These are phyloP conservation scores for Neonectria faginata DNA, from an alignment of 2,329 filamentous ascomycete genomes.

Conservation along the genomic window DNA sequence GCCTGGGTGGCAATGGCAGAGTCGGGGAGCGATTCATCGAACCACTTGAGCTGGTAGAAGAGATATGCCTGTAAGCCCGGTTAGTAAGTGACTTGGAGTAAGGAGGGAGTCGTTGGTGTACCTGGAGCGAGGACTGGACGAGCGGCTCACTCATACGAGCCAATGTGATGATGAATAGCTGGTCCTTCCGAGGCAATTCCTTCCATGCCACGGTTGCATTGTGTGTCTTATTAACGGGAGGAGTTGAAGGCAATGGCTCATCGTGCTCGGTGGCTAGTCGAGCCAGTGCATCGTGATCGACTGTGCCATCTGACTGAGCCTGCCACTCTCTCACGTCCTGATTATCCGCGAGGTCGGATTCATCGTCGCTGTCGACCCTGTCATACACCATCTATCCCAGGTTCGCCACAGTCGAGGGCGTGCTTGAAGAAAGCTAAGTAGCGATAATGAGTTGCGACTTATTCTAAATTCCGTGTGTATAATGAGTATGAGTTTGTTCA, in stretches of 20 bases:
- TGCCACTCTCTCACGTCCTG: slow-evolving; percentile 14
- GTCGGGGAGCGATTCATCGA: slow-evolving; percentile 65
- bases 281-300: slow-evolving; percentile 8
- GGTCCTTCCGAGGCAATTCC: slow-evolving; percentile 79
- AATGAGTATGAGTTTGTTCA: neutral
- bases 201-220: slow-evolving; percentile 63
- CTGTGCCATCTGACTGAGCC: neutral
- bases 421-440: neutral
- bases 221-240: slow-evolving; percentile 12
- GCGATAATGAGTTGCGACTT: neutral
- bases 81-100: neutral
- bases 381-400: slow-evolving; percentile 40
- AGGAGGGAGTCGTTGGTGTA: slow-evolving; percentile 34
- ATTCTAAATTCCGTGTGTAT: neutral
- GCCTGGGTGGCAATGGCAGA: slow-evolving; percentile 81
- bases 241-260: slow-evolving; percentile 17
- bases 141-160: slow-evolving; percentile 85
- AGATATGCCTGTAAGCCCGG: slow-evolving; percentile 72
- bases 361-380: slow-evolving; percentile 31
- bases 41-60: slow-evolving; percentile 89
- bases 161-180: slow-evolving; percentile 81
- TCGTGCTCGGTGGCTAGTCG: slow-evolving; percentile 17
- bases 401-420: slow-evolving; percentile 6
- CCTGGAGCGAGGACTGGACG: slow-evolving; percentile 78
- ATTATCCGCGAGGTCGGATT: slow-evolving; percentile 26